These are phyloP conservation scores for Passiflora organensis DNA, from an alignment of 345 rosid species.

Conservation along the genomic window DNA sequence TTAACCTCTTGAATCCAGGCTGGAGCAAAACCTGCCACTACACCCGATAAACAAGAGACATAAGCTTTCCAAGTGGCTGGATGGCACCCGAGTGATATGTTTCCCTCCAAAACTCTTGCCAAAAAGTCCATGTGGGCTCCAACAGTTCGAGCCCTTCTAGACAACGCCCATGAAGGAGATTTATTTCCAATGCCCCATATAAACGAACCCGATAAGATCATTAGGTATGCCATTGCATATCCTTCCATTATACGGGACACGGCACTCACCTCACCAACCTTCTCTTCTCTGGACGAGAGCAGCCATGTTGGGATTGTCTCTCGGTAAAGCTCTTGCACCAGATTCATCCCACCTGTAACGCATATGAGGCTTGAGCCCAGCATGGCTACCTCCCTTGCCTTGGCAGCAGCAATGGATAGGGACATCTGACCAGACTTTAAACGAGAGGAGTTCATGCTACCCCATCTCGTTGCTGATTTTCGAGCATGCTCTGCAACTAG, in stretches of 20 bases:
- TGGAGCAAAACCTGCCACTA: constrained; percentile 44
- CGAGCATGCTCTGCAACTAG: constrained; percentile 46
- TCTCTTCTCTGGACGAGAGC: constrained; percentile 33
- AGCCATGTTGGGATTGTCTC: constrained; percentile 57
- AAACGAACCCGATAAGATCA: constrained; percentile 37
- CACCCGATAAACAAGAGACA: constrained; percentile 40
- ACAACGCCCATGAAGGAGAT: constrained; percentile 26
- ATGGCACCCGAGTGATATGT: constrained; percentile 43
- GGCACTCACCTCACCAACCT: constrained; percentile 22
- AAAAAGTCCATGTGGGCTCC: constrained; percentile 49
- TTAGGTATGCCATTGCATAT: constrained; percentile 51
- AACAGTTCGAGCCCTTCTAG: constrained; percentile 22
- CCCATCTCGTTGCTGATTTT: constrained; percentile 31
- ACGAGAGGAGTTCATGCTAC: constrained; percentile 21
- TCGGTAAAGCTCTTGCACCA: constrained; percentile 41
- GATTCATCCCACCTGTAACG: constrained; percentile 43
- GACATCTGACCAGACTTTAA: constrained; percentile 44
- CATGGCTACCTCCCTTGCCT: constrained; percentile 45
- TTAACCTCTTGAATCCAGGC: constrained; percentile 47
- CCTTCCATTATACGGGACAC: constrained; percentile 41
- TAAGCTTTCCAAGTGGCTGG: constrained; percentile 61
- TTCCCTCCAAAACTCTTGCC: constrained; percentile 45
- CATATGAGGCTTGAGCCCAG: constrained; percentile 55
- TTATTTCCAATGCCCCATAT: constrained; percentile 30
- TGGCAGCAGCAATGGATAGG: constrained; percentile 35